These are phyloP conservation scores for Xylaria bambusicola DNA, from an alignment of 495 filamentous ascomycete genomes.

Conservation along the genomic window DNA sequence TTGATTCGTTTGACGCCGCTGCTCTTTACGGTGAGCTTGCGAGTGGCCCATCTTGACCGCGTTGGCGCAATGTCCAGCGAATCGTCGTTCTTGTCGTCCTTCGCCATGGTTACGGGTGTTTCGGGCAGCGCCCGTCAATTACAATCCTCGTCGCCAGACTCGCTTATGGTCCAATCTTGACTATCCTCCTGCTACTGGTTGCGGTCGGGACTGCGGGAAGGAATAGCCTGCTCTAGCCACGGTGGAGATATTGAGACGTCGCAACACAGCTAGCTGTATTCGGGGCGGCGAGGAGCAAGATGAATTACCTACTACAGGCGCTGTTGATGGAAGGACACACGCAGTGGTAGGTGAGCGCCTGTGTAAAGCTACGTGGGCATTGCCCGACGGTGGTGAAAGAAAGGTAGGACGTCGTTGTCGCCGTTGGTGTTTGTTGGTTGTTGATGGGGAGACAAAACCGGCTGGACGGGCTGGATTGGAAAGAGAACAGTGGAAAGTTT, in stretches of 20 bases:
- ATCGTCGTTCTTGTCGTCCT: constrained; percentile 39
- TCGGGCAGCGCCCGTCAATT: constrained; percentile 56
- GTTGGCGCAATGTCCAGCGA: constrained; percentile 51
- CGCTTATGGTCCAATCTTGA: not conserved
- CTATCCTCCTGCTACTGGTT: not conserved
- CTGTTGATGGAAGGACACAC: not conserved
- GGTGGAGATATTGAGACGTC: not conserved
- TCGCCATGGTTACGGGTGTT: constrained; percentile 45
- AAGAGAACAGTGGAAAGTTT: constrained; percentile 39
- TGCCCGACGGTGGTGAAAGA: constrained; percentile 13
- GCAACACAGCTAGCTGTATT: constrained; percentile 1
- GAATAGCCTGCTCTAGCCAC: not conserved
- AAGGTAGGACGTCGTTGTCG: constrained; percentile 22
- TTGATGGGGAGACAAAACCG: constrained; percentile 25
- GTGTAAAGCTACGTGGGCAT: constrained; percentile 4
- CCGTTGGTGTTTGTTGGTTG: constrained; percentile 35
- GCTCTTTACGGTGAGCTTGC: constrained; percentile 71
- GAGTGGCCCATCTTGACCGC: constrained; percentile 91
- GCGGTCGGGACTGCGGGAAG: not conserved
- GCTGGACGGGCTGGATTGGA: constrained; percentile 21
- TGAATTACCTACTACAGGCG: constrained; percentile 6
- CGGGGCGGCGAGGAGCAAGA: not conserved
- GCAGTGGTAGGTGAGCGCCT: not conserved
- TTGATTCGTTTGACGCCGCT: constrained; percentile 79
- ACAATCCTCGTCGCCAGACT: constrained; percentile 45